Percentiles rank a stretch among this genome's conserved stretches.
Evolutionary conservation across 768 basidiomycete genomes (phyloP).

Genomic region (Vararia minispora): DNA sequence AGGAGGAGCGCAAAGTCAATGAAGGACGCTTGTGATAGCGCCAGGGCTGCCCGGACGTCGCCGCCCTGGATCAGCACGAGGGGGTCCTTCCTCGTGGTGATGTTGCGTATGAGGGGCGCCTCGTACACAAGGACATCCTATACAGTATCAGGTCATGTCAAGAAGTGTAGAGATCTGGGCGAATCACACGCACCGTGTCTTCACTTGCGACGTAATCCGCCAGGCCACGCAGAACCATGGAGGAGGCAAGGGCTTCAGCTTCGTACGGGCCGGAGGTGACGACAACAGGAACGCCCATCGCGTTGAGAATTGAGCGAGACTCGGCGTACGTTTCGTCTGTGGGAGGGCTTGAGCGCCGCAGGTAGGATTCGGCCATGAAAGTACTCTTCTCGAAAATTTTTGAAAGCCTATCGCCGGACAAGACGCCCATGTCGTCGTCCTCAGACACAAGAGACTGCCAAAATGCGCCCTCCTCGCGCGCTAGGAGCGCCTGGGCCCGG

Average conservation of each 20-base stretch:
- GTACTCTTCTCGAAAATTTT: conserved; percentile 40
- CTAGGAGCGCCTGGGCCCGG: conserved; percentile 16
- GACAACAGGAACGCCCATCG: conserved; percentile 79
- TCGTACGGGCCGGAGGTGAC: conserved; percentile 61
- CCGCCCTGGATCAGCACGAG: conserved; percentile 54
- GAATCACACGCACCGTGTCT: conserved; percentile 54
- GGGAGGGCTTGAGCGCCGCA: conserved; percentile 50
- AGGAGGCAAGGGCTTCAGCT: conserved; percentile 78
- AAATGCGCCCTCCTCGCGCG: conserved; percentile 17
- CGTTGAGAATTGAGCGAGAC: conserved; percentile 51
- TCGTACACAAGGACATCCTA: conserved; percentile 79
- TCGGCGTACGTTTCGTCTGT: conserved; percentile 57
- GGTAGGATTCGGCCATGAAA: conserved; percentile 52
- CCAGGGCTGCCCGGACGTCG: conserved; percentile 45
- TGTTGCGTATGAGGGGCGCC: conserved; percentile 70
- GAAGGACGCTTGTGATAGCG: conserved; percentile 46
- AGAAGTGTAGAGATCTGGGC: conserved; percentile 1
- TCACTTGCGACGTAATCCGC: conserved; percentile 89
- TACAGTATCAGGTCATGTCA: conserved; percentile 2
- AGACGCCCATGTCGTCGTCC: conserved; percentile 17
- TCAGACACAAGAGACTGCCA: conserved; percentile 13
- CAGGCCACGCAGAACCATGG: conserved; percentile 58
- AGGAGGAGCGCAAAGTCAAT: conserved; percentile 82
- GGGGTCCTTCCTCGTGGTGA: conserved; percentile 49
- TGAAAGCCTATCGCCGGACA: no score